Evolutionary conservation across 2,329 filamentous ascomycete genomes (phyloP), one percentile per base, ranked within the genome.

Genomic region (Parascedosporium putredinis): DNA sequence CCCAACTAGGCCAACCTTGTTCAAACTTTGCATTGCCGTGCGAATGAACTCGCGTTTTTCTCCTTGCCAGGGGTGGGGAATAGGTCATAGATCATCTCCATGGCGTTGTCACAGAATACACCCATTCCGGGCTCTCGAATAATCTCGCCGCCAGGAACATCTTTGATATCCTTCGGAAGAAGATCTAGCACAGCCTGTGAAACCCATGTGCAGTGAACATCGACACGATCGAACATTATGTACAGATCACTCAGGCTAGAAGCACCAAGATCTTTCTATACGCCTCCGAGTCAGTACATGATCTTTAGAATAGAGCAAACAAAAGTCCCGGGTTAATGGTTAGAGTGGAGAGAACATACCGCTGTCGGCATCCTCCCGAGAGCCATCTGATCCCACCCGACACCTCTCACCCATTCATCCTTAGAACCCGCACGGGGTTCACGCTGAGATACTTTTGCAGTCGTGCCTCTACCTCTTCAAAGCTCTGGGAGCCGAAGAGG

Each of bases 71-170:
- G 78, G 51, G 73, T 73, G 2, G 81, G 81, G 68, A 79, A 83
- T 16, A 76, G 56, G 2, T 68, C 64, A 51, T 71, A 67, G 31
- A 84, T 71, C 47, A 82, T 62, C 40, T 82, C 78, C 75, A 86
- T 84, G 22, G 83, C 82, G 58, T 86, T 86, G 62, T 87, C 83
- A 59, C 83, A 87, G 56, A 86, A 86, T 8, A 86, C 81, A 38
- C 83, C 83, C 57, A 74, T 70, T 0, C 79, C 79, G 0, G 82
- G 81, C 3, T 77, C 65, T 25, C 73, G 70, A 12, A 83, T 62
- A 9, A 85, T 74, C 52, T 84, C 79, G 2, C 83, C 83, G 9
- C 82, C 83, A 1, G 80, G 78, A 4, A 77, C 60, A 50, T 76
- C 71, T 2, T 72, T 67, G 23, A 75, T 54, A 7, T 74, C 69